Evolutionary conservation across 2,329 filamentous ascomycete species (phyloP).

Genomic region (Cordyceps javanica): DNA sequence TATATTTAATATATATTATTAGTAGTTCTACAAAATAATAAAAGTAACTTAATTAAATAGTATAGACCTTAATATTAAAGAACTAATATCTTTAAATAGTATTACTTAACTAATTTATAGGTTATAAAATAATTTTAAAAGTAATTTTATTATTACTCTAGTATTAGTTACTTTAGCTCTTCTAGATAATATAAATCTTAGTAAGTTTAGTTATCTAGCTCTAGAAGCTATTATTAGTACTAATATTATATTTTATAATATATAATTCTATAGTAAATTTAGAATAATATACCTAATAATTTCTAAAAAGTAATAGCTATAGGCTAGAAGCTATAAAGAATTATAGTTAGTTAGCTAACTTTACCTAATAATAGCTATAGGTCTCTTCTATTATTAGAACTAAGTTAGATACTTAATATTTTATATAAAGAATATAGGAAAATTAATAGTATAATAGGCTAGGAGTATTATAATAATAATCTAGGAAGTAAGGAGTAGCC

Average conservation of each 20-base stretch:
- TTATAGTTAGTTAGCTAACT: slow-evolving; percentile 74
- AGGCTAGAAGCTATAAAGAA: slow-evolving; percentile 65
- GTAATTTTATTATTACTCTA: slow-evolving; percentile 65
- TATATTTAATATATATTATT: slow-evolving; percentile 65
- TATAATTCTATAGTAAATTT: slow-evolving; percentile 86
- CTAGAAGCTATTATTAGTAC: slow-evolving; percentile 58
- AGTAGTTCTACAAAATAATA: slow-evolving; percentile 58
- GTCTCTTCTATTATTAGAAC: slow-evolving; percentile 37
- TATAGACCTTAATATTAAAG: slow-evolving; percentile 72
- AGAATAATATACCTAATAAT: slow-evolving; percentile 43
- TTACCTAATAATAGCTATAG: slow-evolving; percentile 60
- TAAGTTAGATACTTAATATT: slow-evolving; percentile 32
- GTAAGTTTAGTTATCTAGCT: slow-evolving; percentile 69
- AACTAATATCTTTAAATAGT: slow-evolving; percentile 59
- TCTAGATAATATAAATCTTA: slow-evolving; percentile 53
- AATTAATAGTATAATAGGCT: slow-evolving; percentile 82
- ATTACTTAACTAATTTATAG: slow-evolving; percentile 58
- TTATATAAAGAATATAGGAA: slow-evolving; percentile 45
- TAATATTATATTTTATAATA: slow-evolving; percentile 74
- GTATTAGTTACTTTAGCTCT: slow-evolving; percentile 71
- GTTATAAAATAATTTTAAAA: slow-evolving; percentile 60
- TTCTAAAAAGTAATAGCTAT: slow-evolving; percentile 42
- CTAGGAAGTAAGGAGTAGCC: slow-evolving; percentile 53
- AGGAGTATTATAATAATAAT: slow-evolving; percentile 80
- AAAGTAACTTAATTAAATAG: slow-evolving; percentile 55